These are phyloP conservation scores for Wickerhamiella sorbophila DNA, from an alignment of 805 yeast species.

Conservation along the genomic window DNA sequence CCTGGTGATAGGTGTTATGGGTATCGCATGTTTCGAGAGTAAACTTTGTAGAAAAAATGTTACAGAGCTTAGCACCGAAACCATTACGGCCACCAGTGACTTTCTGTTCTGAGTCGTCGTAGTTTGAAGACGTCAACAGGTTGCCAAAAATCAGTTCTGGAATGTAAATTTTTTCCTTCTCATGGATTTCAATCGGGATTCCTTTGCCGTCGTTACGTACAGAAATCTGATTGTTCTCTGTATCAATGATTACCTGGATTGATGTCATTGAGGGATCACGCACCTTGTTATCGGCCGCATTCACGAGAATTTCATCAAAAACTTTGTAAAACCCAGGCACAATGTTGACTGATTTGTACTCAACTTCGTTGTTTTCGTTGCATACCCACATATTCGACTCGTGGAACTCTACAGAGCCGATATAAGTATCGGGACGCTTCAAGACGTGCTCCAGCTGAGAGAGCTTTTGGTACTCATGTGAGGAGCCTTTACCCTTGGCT, in stretches of 20 bases:
- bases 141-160: conserved; percentile 96
- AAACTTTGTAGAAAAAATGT: conserved; percentile 83
- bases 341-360: conserved; percentile 41
- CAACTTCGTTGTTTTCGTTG: conserved; percentile 53
- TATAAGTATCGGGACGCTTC: conserved; percentile 94
- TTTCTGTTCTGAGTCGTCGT: conserved; percentile 87
- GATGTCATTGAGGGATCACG: conserved; percentile 84
- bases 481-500: conserved; percentile 33
- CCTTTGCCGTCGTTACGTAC: conserved; percentile 91
- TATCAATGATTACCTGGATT: conserved; percentile 68
- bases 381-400: conserved; percentile 75
- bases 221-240: conserved; percentile 57
- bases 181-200: conserved; percentile 87
- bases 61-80: conserved; percentile 93
- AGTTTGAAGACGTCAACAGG: conserved; percentile 84
- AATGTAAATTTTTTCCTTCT: conserved; percentile 77
- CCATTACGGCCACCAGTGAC: conserved; percentile 99
- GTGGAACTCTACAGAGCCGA: conserved; percentile 83
- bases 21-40: conserved; percentile 80
- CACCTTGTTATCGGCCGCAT: conserved; percentile 97
- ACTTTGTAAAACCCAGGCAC: conserved; percentile 96
- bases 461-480: conserved; percentile 71
- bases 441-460: conserved; percentile 92
- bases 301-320: conserved; percentile 91
- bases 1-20: conserved; percentile 56